Percentiles rank a stretch among this genome's conserved stretches.
These are phyloP conservation scores for Paraphoma chrysanthemicola DNA, from an alignment of 2,329 filamentous ascomycete species.

Conservation along the genomic window DNA sequence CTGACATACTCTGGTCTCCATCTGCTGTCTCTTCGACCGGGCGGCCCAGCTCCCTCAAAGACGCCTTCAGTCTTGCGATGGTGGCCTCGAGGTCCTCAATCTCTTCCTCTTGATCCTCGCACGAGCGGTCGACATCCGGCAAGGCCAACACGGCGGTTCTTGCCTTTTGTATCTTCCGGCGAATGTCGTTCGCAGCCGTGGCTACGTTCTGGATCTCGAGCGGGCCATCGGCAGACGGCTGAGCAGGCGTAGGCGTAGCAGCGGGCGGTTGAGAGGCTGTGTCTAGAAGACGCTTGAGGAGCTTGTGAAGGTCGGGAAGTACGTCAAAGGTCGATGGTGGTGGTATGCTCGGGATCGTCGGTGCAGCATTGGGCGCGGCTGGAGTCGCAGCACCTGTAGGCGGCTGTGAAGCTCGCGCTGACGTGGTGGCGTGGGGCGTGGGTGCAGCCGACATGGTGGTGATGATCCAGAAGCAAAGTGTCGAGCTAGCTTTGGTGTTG, in stretches of 20 bases:
- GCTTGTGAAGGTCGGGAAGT: conserved; percentile 78
- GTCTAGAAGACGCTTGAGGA: conserved; percentile 76
- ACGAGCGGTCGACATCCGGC: conserved; percentile 72
- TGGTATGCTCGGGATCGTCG: conserved; percentile 65
- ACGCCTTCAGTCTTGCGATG: conserved; percentile 65
- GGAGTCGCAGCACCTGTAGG: conserved; percentile 41
- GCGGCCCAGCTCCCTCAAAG: conserved; percentile 40
- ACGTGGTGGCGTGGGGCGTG: conserved; percentile 41
- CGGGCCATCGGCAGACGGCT: conserved; percentile 40
- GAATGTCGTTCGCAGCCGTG: conserved; percentile 77
- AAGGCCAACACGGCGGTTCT: conserved; percentile 69
- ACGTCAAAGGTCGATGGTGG: conserved; percentile 85
- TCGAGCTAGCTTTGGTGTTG: conserved; percentile 27
- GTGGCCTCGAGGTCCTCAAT: conserved; percentile 70
- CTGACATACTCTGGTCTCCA: conserved; percentile 46
- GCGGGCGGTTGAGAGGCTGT: conserved; percentile 45
- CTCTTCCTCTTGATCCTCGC: conserved; percentile 75
- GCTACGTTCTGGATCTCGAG: conserved; percentile 78
- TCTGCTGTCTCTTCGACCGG: conserved; percentile 26
- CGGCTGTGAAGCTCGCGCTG: conserved; percentile 38
- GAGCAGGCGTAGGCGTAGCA: conserved; percentile 31
- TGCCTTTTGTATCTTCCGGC: conserved; percentile 83
- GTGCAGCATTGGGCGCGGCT: conserved; percentile 28
- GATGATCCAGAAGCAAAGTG: conserved; percentile 6
- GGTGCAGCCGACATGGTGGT: conserved; percentile 42